These are phyloP conservation scores for Cicer pinnatifidum DNA, from an alignment of 306 rosid species.

Conservation along the genomic window DNA sequence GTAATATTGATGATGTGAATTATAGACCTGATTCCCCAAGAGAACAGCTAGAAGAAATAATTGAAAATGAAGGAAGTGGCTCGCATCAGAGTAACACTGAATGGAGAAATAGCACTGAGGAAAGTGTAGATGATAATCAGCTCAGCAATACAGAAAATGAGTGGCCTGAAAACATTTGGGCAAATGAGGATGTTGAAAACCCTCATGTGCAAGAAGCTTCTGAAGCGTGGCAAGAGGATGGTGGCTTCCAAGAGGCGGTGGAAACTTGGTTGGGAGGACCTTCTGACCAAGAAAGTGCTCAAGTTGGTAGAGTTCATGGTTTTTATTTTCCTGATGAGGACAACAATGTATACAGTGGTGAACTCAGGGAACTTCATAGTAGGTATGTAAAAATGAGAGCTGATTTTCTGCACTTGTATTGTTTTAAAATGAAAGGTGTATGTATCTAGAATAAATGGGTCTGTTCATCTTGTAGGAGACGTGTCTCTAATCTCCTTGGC, in stretches of 20 bases:
- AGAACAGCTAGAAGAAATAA: conserved; percentile 51
- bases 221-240: conserved; percentile 72
- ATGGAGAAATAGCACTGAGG: conserved; percentile 51
- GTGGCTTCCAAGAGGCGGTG: conserved; percentile 73
- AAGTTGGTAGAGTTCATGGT: conserved; percentile 55
- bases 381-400: conserved; percentile 54
- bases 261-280: conserved; percentile 79
- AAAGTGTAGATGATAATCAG: conserved; percentile 52
- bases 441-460: conserved; percentile 19
- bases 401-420: conserved; percentile 20
- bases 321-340: conserved; percentile 83
- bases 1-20: conserved; percentile 45
- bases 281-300: conserved; percentile 61
- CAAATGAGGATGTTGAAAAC: conserved; percentile 57
- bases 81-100: conserved; percentile 56
- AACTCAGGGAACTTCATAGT: conserved; percentile 85
- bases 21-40: conserved; percentile 54
- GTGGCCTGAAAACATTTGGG: conserved; percentile 59
- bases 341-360: conserved; percentile 69
- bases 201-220: conserved; percentile 58
- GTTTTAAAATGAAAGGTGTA: conserved; percentile 17
- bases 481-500: conserved; percentile 87
- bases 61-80: conserved; percentile 55
- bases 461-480: conserved; percentile 72
- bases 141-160: conserved; percentile 52